Evolutionary conservation across 768 basidiomycete genomes (phyloP), one percentile per base, ranked within the genome.

Genomic region (Boletus coccyginus): DNA sequence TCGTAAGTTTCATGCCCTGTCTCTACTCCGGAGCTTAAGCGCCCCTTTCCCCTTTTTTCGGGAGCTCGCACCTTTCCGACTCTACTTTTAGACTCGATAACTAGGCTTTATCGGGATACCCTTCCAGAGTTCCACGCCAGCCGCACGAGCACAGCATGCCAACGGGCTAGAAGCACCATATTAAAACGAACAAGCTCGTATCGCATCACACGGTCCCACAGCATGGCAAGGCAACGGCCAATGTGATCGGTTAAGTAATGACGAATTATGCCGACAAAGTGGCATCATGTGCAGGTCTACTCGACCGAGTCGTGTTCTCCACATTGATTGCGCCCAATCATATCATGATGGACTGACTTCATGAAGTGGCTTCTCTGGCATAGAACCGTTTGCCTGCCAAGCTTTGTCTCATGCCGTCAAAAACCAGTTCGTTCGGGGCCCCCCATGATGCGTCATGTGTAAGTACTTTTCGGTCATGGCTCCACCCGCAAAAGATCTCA

Each of bases 11-110:
- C 56, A 16, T 51, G 46, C 51, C 58, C 64, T 58, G 58, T 61
- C 61, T 42, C 52, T 56, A 24, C 55, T 36, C 60, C 70, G 70
- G 70, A 70, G 41, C 70, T 71, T 73, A 62, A 50, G 65, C 70
- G 71, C 70, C 71, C 70, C 62, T 21, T 21, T 21, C 21, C 21
- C 21, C 21, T 21, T 62, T 70, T 68, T 49, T 41, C 43, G 38
- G 46, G 24, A 47, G 41, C 50, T 58, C 56, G 44, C 58, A 53
- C 52, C 36, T 36, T 52, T 21, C 31, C 47, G 41, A 45, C 42
- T 51, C 49, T 41, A 54, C 46, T 44, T 58, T 57, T 57, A 32
- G 53, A 19, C 24, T 7, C 42, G 33, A 47, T 49, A 46, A 43
- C 54, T 45, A 42, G 52, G 43, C 62, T 53, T 45, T 36, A 61